phyloP scores from a whole-genome alignment of 768 basidiomycete genomes.

The Sistotremastrum niveocremeum region DNA sequence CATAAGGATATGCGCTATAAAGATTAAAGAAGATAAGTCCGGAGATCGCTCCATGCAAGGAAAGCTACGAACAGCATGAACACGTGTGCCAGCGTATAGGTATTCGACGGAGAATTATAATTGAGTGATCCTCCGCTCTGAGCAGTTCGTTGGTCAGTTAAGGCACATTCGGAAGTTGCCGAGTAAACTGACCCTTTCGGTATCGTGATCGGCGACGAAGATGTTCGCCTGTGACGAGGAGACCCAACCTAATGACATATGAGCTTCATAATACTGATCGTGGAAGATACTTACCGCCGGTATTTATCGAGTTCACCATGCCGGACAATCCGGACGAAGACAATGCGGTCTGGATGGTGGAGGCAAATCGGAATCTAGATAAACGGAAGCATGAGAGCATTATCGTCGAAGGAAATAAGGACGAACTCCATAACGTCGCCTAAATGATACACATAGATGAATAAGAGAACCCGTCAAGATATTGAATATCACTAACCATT shows the following conservation, averaged over 20 bases:
- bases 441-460: background rate
- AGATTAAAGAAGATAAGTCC: background rate
- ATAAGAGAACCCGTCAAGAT: no score
- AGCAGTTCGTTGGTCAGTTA: background rate
- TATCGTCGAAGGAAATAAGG: background rate
- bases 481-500: conserved; percentile 21
- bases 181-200: conserved; percentile 33
- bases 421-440: conserved; percentile 50
- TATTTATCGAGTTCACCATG: conserved; percentile 35
- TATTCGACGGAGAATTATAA: conserved; percentile 48
- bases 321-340: conserved; percentile 33
- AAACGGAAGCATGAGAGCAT: background rate
- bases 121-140: conserved; percentile 42
- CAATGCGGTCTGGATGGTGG: conserved; percentile 38
- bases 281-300: conserved; percentile 22
- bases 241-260: conserved; percentile 36
- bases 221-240: conserved; percentile 39
- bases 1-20: conserved; percentile 42
- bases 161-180: background rate
- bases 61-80: conserved; percentile 21
- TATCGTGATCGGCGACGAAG: conserved; percentile 60
- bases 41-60: conserved; percentile 20
- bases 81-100: conserved; percentile 43
- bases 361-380: conserved; percentile 49
- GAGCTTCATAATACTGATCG: background rate